These are phyloP conservation scores for Yamadazyma triangularis DNA, from an alignment of 1,139 yeast genomes.

Conservation along the genomic window DNA sequence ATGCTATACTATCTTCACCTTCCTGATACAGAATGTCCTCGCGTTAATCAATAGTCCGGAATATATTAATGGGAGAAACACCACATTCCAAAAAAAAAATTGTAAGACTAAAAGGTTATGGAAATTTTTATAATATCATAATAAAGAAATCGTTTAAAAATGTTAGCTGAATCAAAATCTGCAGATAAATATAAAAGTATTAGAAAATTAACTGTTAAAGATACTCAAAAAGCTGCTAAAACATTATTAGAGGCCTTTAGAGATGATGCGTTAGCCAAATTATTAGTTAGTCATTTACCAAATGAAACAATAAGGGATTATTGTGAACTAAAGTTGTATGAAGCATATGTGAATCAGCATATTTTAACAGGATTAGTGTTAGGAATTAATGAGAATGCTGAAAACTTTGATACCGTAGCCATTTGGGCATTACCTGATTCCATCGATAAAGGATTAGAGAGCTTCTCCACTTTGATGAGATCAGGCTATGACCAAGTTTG, in stretches of 20 bases:
- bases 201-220: slow-evolving; percentile 32
- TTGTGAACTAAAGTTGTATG: slow-evolving; percentile 48
- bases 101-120: too few relatives aligned
- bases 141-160: too few relatives aligned
- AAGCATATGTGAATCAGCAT: slow-evolving; percentile 55
- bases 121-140: too few relatives aligned
- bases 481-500: slow-evolving; percentile 56
- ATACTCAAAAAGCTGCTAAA: slow-evolving; percentile 50
- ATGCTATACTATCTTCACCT: too few relatives aligned
- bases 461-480: slow-evolving; percentile 47
- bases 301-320: slow-evolving; percentile 29
- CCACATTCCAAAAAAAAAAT: too few relatives aligned
- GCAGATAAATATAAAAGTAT: slow-evolving; percentile 10
- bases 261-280: slow-evolving; percentile 48
- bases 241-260: slow-evolving; percentile 50
- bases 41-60: too few relatives aligned
- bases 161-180: not conserved
- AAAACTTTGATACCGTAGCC: slow-evolving; percentile 58
- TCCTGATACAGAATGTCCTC: too few relatives aligned
- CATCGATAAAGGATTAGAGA: slow-evolving; percentile 39
- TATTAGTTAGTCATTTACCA: slow-evolving; percentile 41
- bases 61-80: too few relatives aligned
- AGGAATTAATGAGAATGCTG: slow-evolving; percentile 41
- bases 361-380: slow-evolving; percentile 52
- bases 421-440: slow-evolving; percentile 59